phyloP scores from a whole-genome alignment of 2,329 filamentous ascomycete species.

The Penicillium expansum region DNA sequence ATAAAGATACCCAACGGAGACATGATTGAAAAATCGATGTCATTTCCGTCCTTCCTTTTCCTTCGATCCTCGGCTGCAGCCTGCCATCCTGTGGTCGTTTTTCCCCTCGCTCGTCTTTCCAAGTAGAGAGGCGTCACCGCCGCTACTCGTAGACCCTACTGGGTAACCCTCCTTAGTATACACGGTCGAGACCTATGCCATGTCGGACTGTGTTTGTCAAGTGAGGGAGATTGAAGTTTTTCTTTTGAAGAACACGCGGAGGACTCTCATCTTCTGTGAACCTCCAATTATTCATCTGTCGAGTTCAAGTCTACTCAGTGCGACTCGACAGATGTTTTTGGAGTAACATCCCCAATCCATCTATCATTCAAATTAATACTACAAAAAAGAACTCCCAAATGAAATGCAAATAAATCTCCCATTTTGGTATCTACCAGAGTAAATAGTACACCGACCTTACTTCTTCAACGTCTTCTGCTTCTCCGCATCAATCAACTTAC shows the following conservation, averaged over 20 bases:
- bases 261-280: slow-evolving; percentile 31
- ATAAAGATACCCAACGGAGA: slow-evolving; percentile 11
- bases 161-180: slow-evolving; percentile 41
- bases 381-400: not conserved
- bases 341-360: slow-evolving; percentile 23
- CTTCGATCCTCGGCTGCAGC: not conserved
- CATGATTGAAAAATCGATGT: slow-evolving; percentile 4
- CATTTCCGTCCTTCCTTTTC: not conserved
- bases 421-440: not conserved
- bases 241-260: slow-evolving; percentile 16
- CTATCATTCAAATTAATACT: not conserved
- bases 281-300: slow-evolving; percentile 24
- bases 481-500: slow-evolving; percentile 77
- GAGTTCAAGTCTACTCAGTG: slow-evolving; percentile 11
- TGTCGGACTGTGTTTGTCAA: slow-evolving; percentile 47
- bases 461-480: slow-evolving; percentile 78
- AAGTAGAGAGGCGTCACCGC: not conserved
- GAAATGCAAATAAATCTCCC: slow-evolving; percentile 1
- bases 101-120: not conserved
- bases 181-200: slow-evolving; percentile 41
- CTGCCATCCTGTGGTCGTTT: not conserved
- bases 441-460: slow-evolving; percentile 20
- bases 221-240: slow-evolving; percentile 39
- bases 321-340: slow-evolving; percentile 18
- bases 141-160: slow-evolving; percentile 1